phyloP scores from a whole-genome alignment of 495 filamentous ascomycete genomes.

The Daldinia caldariorum region DNA sequence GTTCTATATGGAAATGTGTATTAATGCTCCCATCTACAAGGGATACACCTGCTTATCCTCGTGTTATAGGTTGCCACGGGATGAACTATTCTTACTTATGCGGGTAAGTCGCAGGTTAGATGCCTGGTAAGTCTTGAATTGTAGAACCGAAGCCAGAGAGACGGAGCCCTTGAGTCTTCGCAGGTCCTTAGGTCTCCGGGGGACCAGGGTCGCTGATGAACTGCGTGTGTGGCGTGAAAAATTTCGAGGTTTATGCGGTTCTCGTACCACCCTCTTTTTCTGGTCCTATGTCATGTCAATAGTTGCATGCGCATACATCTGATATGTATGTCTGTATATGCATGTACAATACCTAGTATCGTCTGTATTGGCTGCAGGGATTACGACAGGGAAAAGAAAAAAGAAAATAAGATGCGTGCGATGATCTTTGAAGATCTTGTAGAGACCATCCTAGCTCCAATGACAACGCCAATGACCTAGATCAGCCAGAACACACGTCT shows the following conservation, averaged over 20 bases:
- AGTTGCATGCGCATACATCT: conserved; percentile 2
- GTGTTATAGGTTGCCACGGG: conserved; percentile 31
- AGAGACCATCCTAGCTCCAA: conserved; percentile 19
- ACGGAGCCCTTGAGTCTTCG: conserved; percentile 16
- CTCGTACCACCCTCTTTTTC: conserved; percentile 21
- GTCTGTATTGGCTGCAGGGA: conserved; percentile 25
- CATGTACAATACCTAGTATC: background rate
- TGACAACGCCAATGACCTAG: conserved; percentile 17
- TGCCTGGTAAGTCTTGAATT: background rate
- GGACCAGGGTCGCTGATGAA: conserved; percentile 4
- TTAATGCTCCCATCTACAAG: conserved; percentile 11
- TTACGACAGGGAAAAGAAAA: conserved; percentile 32
- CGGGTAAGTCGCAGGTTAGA: conserved; percentile 3
- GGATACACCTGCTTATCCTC: conserved; percentile 21
- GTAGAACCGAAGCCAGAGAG: background rate
- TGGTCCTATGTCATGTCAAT: background rate
- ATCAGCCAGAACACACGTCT: background rate
- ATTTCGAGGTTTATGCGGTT: conserved; percentile 16
- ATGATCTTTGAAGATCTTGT: conserved; percentile 26
- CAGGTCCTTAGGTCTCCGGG: background rate
- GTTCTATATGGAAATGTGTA: conserved; percentile 11
- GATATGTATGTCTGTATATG: background rate
- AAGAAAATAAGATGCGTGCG: conserved; percentile 13
- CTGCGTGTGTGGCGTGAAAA: conserved; percentile 29
- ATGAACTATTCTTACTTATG: background rate